Evolutionary conservation across 2,329 filamentous ascomycete genomes (phyloP), one percentile per base, ranked within the genome.

Genomic region (Trichoderma hamatum): DNA sequence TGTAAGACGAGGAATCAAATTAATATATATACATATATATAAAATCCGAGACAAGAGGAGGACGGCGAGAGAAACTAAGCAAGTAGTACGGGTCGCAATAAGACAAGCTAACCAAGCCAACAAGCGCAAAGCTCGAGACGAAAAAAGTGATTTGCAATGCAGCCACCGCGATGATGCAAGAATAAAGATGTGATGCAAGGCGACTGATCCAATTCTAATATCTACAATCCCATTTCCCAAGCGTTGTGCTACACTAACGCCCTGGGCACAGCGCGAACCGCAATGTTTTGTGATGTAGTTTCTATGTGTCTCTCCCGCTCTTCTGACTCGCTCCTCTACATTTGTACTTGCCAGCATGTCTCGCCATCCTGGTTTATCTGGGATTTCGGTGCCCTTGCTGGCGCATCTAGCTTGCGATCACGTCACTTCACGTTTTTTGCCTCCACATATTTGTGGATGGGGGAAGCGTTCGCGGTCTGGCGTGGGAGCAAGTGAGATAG

Each of bases 401-500:
- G 67, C 34, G 34, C 21, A 55, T 68, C 26, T 55, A 46, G 36
- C 26, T 34, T 39, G 54, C 43, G 19, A 69, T 65, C 68, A 69
- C 68, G 68, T 64, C 68, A 69, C 61, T 63, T 60, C 68, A 69
- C 67, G 67, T 58, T 68, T 68, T 68, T 55, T n/a, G 64, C 49
- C 58, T 68, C 66, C 66, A 68, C 58, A 62, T 62, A 54, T 36
- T 55, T 61, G 46, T 21, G 46, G 52, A 55, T 52, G 60, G 49
- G 58, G 28, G 32, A 54, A 19, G 21, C 11, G 24, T 68, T 52
- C 58, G 46, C 49, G 49, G 49, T 51, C 43, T 51, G 43, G 9
- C 30, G 30, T n/a, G n/a, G n/a, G 30, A 30, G 21, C 34, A 24
- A 34, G 19, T 64, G 61, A 55, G 49, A 54, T 32, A 55, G 49